Base-by-base conservation (phyloP, 768 basidiomycete species). In the Lactarius pseudohatsudake region DNA sequence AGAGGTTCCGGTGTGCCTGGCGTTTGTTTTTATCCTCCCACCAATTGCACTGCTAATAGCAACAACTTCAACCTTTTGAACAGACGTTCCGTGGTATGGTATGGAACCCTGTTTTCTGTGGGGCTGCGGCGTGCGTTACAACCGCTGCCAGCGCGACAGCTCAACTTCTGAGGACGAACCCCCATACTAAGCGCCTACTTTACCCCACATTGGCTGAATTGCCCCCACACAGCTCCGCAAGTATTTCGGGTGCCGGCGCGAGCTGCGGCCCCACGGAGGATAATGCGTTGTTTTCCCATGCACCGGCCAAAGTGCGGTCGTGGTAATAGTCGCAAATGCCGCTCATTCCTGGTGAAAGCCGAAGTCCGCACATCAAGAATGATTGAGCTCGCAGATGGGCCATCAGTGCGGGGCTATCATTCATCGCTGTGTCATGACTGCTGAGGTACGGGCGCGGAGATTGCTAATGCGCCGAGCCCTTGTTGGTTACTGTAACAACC, bases 351-450 rank as follows among this genome's bases (percentile, higher is more conserved):
- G 40, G 34, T 36, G 34, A 60, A 61, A 26, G 41, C 64, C 64
- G 64, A 57, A 65, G 26, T 45, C 40, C 43, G 22, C 20, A 57
- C 59, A 40, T 57, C 59, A 61, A 61, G 36, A 53, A 22, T 28
- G 22, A 56, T 38, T 38, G 18, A 13, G 7, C 20, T 32, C 10
- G 20, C 34, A 59, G 66, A 64, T 64, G 30, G 62, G 66, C 55
- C 41, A 67, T 67, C 66, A 50, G 36, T 54, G 43, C 62, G 62
- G 53, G 41, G 20, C 55, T 61, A 60, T 26, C 38, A 57, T 30
- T 40, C 58, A 8, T 59, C 4, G 34, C 34, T 41, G 45, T 34
- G 57, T 63, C 62, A 55, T 61, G 26, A 45, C 26, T 16, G 45
- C 20, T 28, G 64, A 40, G 28, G 34, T 16, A 64, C 53, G n/a